Evolutionary conservation across 2,329 filamentous ascomycete genomes (phyloP).

Genomic region (Ophiostoma tasmaniense): DNA sequence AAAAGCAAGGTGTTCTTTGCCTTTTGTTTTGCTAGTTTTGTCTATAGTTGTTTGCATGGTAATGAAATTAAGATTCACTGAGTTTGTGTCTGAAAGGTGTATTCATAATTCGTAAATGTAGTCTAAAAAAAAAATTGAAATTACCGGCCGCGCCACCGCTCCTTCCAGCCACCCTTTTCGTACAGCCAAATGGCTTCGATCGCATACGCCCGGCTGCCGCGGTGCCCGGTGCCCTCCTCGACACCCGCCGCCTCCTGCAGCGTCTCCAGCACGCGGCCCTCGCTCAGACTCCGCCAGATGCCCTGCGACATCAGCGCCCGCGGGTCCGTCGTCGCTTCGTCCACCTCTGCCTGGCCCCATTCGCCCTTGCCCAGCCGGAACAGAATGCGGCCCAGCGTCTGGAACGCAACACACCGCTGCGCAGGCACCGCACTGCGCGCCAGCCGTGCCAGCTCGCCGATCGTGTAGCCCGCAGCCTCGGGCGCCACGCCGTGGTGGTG

Average conservation of each 20-base stretch:
- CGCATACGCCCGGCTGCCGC: slow-evolving; percentile 75
- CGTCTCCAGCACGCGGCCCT: slow-evolving; percentile 67
- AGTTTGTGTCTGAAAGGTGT: neutral
- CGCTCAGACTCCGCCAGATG: slow-evolving; percentile 72
- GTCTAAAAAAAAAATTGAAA: too few relatives aligned
- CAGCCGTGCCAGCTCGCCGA: slow-evolving; percentile 74
- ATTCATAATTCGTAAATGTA: slow-evolving; percentile 1
- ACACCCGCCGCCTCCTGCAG: slow-evolving; percentile 65
- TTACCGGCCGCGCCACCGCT: slow-evolving; percentile 43
- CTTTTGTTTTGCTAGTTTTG: neutral
- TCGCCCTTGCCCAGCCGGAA: slow-evolving; percentile 71
- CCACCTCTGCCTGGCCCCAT: slow-evolving; percentile 38
- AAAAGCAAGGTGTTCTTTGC: slow-evolving; percentile 4
- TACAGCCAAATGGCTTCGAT: slow-evolving; percentile 84
- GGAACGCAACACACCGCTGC: slow-evolving; percentile 85
- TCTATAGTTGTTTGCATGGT: neutral
- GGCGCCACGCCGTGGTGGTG: slow-evolving; percentile 92
- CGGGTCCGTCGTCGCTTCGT: slow-evolving; percentile 14
- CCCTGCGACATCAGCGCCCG: slow-evolving; percentile 55
- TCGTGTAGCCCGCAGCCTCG: slow-evolving; percentile 88
- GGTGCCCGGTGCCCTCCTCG: slow-evolving; percentile 58
- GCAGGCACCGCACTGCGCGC: slow-evolving; percentile 74
- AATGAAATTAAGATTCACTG: neutral
- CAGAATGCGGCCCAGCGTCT: slow-evolving; percentile 77
- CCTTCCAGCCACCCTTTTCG: slow-evolving; percentile 63